Percentiles rank a stretch among this genome's conserved stretches.
Conservation (phyloP, 176 grass and related monocot genomes). For the Zizania latifolia region DNA sequence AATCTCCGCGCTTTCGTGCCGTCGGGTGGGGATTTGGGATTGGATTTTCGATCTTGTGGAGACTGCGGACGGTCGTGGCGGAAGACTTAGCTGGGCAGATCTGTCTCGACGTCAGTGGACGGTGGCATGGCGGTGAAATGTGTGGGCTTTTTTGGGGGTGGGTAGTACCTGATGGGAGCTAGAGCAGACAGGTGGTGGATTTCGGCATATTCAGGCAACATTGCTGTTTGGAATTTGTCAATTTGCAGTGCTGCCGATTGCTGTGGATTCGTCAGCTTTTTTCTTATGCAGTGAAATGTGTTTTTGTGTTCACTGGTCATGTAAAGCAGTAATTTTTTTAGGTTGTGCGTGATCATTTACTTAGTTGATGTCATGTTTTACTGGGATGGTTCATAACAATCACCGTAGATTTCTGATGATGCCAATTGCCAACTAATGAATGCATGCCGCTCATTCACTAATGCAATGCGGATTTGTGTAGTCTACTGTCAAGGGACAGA, state of each 20-base stretch:
- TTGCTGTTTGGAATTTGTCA: neutral
- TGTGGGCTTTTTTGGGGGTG: neutral
- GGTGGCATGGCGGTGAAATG: neutral
- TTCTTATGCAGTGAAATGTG: neutral
- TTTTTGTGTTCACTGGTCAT: neutral
- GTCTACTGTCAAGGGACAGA: slow-evolving; percentile 43
- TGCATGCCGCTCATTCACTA: neutral
- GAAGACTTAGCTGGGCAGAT: neutral
- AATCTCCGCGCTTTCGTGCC: neutral
- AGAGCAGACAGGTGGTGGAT: neutral
- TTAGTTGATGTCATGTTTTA: neutral
- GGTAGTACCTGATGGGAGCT: neutral
- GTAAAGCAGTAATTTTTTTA: neutral
- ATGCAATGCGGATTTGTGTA: slow-evolving; percentile 25
- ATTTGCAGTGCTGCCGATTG: neutral
- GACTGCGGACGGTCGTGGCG: neutral
- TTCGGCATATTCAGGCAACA: neutral
- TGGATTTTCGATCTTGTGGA: neutral
- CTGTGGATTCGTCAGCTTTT: neutral
- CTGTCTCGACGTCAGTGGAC: neutral
- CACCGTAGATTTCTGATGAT: neutral
- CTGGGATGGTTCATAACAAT: neutral
- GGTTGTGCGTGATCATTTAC: neutral
- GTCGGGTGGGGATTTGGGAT: neutral
- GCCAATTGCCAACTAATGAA: neutral